phyloP scores from a whole-genome alignment of 169 alveolate genomes.

The Plasmodium billcollinsi region DNA sequence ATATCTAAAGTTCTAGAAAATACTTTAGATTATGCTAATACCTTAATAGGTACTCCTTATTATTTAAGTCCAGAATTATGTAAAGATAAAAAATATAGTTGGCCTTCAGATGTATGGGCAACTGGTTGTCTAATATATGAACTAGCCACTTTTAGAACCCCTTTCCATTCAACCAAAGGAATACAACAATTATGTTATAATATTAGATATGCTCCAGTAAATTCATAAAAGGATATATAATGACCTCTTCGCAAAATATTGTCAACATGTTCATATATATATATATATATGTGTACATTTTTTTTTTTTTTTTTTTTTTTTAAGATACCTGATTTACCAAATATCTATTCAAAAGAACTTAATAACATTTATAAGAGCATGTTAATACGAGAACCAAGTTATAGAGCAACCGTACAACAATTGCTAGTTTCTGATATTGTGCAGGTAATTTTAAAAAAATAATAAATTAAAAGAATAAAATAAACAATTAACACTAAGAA shows the following conservation, averaged over 20 bases:
- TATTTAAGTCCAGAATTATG: constrained; percentile 99
- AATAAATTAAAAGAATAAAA: constrained; percentile 12
- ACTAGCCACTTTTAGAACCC: constrained; percentile 87
- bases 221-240: background rate
- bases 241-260: background rate
- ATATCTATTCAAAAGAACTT: constrained; percentile 81
- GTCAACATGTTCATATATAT: no score
- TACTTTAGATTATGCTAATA: constrained; percentile 95
- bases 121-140: constrained; percentile 94
- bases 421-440: constrained; percentile 69
- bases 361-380: constrained; percentile 83
- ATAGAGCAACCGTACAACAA: constrained; percentile 74
- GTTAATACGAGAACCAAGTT: constrained; percentile 80
- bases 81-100: constrained; percentile 96
- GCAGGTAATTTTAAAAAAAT: constrained; percentile 17
- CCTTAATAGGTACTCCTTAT: constrained; percentile 99
- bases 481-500: background rate
- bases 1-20: constrained; percentile 94
- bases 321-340: constrained; percentile 86
- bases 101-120: constrained; percentile 99
- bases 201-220: constrained; percentile 86
- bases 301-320: background rate
- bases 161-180: constrained; percentile 90
- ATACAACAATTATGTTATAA: constrained; percentile 85
- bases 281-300: background rate